A percentile compares a stretch with the other conserved stretches of the same genome.
phyloP scores from a whole-genome alignment of 2,329 filamentous ascomycete species.

The Stagonosporopsis cucurbitacearum region DNA sequence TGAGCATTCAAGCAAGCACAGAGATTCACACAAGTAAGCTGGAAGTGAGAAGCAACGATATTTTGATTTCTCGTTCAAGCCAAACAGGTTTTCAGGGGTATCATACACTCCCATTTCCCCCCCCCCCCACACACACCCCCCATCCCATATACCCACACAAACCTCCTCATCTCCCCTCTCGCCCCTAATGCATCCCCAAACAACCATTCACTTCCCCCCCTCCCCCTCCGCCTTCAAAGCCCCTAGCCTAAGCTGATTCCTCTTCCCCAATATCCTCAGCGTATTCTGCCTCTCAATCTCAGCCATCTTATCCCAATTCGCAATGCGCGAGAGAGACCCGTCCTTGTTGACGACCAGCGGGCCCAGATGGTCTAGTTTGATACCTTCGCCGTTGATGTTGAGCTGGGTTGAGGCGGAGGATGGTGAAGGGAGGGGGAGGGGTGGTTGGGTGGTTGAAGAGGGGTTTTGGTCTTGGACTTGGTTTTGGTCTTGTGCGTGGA shows the following conservation, averaged over 20 bases:
- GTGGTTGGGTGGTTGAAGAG: neutral
- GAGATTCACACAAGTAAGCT: too few species aligned
- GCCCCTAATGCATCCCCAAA: neutral
- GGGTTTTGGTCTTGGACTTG: neutral
- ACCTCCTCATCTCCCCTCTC: neutral
- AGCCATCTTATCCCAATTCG: conserved; percentile 76
- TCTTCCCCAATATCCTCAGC: conserved; percentile 68
- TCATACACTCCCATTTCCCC: too few species aligned
- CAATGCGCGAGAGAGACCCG: conserved; percentile 72
- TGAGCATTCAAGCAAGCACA: too few species aligned
- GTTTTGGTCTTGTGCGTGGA: too few species aligned
- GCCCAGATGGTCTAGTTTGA: conserved; percentile 72
- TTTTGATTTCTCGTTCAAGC: too few species aligned
- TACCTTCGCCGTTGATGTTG: conserved; percentile 45
- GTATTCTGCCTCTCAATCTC: conserved; percentile 72
- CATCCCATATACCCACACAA: too few species aligned
- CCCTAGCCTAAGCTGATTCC: conserved; percentile 69
- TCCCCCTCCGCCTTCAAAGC: conserved; percentile 53
- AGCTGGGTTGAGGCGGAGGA: conserved; percentile 27
- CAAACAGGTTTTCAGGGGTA: too few species aligned
- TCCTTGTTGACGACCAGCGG: conserved; percentile 77
- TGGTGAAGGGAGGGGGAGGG: conserved; percentile 9
- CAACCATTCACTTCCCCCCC: neutral
- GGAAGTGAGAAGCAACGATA: too few species aligned
- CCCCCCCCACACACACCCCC: too few species aligned